phyloP scores from a whole-genome alignment of 2,329 filamentous ascomycete species.

The Arachnopeziza araneosa region DNA sequence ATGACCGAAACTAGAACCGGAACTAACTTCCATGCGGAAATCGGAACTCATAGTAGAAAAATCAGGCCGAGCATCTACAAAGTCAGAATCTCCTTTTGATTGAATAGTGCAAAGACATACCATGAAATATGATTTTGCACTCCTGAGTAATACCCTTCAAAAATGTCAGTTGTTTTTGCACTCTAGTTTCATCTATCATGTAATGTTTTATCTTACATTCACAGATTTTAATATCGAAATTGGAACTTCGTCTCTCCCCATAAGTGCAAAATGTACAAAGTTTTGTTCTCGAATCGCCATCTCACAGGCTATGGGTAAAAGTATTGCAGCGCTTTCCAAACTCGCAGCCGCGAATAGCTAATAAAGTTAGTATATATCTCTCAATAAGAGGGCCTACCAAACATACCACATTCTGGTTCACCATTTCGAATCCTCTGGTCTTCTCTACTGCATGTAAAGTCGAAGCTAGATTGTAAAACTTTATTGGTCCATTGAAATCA shows the following conservation, averaged over 20 bases:
- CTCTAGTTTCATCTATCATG: not conserved
- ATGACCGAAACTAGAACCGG: slow-evolving; percentile 63
- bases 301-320: slow-evolving; percentile 80
- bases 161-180: not conserved
- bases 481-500: slow-evolving; percentile 64
- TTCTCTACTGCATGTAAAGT: slow-evolving; percentile 56
- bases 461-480: slow-evolving; percentile 57
- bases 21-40: slow-evolving; percentile 59
- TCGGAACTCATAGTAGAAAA: slow-evolving; percentile 64
- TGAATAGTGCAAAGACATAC: slow-evolving; percentile 24
- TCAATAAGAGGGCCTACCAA: slow-evolving; percentile 5
- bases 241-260: slow-evolving; percentile 66
- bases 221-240: slow-evolving; percentile 65
- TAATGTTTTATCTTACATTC: slow-evolving; percentile 41
- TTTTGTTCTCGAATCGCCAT: slow-evolving; percentile 69
- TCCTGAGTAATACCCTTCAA: slow-evolving; percentile 54
- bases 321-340: slow-evolving; percentile 62
- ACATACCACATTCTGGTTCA: slow-evolving; percentile 64
- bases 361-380: slow-evolving; percentile 8
- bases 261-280: slow-evolving; percentile 74
- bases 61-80: slow-evolving; percentile 69
- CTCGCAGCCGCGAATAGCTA: slow-evolving; percentile 70
- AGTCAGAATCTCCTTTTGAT: slow-evolving; percentile 10
- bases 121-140: slow-evolving; percentile 61
- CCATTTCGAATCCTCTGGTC: slow-evolving; percentile 44